Evolutionary conservation across 768 basidiomycete genomes (phyloP).

Genomic region (Trichaptum fuscoviolaceum): DNA sequence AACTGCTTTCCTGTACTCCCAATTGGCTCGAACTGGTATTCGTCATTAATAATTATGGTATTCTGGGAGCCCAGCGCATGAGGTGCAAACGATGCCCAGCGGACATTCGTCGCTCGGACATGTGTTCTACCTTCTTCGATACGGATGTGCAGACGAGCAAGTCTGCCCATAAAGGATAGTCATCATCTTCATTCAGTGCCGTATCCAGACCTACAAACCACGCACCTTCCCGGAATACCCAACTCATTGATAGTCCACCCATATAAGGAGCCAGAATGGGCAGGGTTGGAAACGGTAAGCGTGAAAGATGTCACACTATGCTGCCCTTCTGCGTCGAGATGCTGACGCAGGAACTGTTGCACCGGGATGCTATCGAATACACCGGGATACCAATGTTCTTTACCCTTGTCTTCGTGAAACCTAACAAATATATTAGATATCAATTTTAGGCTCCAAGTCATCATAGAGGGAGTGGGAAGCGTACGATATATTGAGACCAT

Average conservation of each 20-base stretch:
- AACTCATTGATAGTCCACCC: slow-evolving; percentile 65
- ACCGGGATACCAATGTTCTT: slow-evolving; percentile 67
- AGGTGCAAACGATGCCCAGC: slow-evolving; percentile 25
- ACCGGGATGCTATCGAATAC: slow-evolving; percentile 54
- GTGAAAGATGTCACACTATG: slow-evolving; percentile 41
- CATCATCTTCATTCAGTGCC: slow-evolving; percentile 1
- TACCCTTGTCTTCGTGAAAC: slow-evolving; percentile 54
- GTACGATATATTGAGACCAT: slow-evolving; percentile 48
- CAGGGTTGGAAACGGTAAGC: slow-evolving; percentile 65
- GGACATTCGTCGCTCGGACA: slow-evolving; percentile 27
- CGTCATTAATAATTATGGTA: slow-evolving; percentile 2
- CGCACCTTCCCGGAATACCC: slow-evolving; percentile 63
- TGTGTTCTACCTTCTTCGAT: slow-evolving; percentile 13
- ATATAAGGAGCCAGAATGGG: slow-evolving; percentile 62
- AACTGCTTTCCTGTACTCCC: slow-evolving; percentile 7
- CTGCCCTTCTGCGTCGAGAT: slow-evolving; percentile 10
- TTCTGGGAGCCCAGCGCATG: slow-evolving; percentile 13
- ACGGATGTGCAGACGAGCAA: slow-evolving; percentile 7
- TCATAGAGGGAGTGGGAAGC: slow-evolving; percentile 16
- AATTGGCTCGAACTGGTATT: slow-evolving; percentile 8
- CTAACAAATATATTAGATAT: slow-evolving; percentile 25
- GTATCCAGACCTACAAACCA: background rate
- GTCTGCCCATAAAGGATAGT: slow-evolving; percentile 7
- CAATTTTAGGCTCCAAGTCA: slow-evolving; percentile 7
- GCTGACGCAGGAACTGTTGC: slow-evolving; percentile 46